Base-by-base conservation (phyloP, 371 early-diverging fungal species). In the Apophysomyces trapeziformis region DNA sequence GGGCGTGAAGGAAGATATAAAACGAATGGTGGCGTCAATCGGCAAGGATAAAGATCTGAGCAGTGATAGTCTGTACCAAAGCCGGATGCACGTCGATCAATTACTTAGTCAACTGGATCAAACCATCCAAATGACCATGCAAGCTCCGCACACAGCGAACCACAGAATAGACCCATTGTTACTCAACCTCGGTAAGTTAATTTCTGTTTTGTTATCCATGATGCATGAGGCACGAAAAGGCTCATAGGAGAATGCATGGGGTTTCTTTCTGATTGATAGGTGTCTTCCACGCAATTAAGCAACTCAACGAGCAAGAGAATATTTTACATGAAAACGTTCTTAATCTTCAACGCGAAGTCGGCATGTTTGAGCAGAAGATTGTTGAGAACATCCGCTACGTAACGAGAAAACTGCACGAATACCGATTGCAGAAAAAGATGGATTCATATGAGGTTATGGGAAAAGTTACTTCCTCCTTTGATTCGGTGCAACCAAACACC, bases 241-340 rank as follows among this genome's bases (percentile, higher is more conserved):
- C 32, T 26, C 32, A 26, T 26, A 26, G 32, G 3, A 26, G 2
- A 26, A 26, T 26, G 1, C 32, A 26, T 26, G 32, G 32, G 1
- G 32, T 26, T 26, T 26, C 32, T 26, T 26, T 26, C 32, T 37
- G 21, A n/a, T 16, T 18, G 32, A 26, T 60, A 62, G 70, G 68
- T 56, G 69, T 80, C 3, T 72, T 70, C 38, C 70, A 76, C 50
- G 67, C 74, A 4, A 64, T 71, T 36, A 69, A 73, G 13, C 68
- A 65, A 16, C 61, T 80, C 8, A 67, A 73, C 47, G 71, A 78
- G 11, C 63, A 75, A n/a, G 84, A 83, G 61, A 83, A 83, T 58
- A 64, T 58, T 12, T 50, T 83, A 16, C 84, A 83, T 64, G 75
- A 72, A 5, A 77, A 75, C 11, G 68, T 80, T 18, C 62, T 79